These are phyloP conservation scores for Phytophthora sojae DNA, from an alignment of 352 stramenopile genomes.

Conservation along the genomic window DNA sequence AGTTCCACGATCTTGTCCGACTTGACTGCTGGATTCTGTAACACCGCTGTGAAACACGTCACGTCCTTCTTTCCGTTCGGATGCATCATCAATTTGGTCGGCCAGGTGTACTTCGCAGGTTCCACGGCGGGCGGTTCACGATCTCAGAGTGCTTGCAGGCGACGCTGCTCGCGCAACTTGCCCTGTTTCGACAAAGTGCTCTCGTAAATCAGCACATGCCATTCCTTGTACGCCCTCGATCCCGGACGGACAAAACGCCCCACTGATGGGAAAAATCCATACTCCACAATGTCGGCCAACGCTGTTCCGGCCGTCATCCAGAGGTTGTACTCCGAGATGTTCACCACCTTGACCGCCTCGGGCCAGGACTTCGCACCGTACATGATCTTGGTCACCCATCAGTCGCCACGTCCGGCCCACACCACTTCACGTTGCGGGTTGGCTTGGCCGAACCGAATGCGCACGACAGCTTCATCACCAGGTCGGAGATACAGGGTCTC, in stretches of 20 bases:
- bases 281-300: background rate
- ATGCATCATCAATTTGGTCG: no score
- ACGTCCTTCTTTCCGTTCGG: no score
- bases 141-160: no score
- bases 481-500: background rate
- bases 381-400: background rate
- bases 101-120: no score
- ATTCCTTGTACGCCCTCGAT: background rate
- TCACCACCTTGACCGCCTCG: background rate
- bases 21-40: no score
- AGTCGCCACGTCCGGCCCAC: background rate
- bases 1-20: no score
- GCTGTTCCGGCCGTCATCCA: background rate
- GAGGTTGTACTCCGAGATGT: background rate
- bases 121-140: no score
- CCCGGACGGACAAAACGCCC: background rate
- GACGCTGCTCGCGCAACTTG: no score
- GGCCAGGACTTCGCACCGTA: background rate
- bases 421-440: background rate
- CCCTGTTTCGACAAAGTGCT: background rate
- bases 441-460: background rate
- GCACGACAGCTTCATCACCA: background rate
- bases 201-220: background rate
- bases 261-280: background rate
- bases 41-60: no score